phyloP scores from a whole-genome alignment of 345 rosid genomes.

The Moricandia moricandioides region DNA sequence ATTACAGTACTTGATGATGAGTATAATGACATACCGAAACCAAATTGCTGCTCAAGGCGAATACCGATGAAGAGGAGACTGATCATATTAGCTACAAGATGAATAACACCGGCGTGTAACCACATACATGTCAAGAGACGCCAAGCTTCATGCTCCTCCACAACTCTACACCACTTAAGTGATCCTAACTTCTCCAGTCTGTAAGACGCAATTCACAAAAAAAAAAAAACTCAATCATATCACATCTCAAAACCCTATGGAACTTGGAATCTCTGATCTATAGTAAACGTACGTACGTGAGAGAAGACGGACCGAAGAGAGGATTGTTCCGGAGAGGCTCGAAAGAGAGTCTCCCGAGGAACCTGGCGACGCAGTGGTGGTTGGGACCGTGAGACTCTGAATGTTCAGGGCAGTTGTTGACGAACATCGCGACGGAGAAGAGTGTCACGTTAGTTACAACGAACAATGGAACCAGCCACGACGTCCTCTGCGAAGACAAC shows the following conservation, averaged over 20 bases:
- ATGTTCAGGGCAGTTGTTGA: constrained; percentile 72
- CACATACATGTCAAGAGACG: constrained; percentile 81
- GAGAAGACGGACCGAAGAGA: constrained; percentile 79
- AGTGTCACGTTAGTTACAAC: constrained; percentile 60
- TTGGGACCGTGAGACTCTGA: constrained; percentile 14
- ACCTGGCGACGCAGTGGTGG: constrained; percentile 60
- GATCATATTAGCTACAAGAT: constrained; percentile 73
- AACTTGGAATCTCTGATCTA: background rate
- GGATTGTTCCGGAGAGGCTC: constrained; percentile 79
- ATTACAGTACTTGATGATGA: background rate
- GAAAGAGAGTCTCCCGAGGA: constrained; percentile 80
- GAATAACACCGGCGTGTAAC: constrained; percentile 91
- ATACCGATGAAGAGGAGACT: constrained; percentile 80
- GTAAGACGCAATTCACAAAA: too few species aligned
- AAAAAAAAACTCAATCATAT: background rate
- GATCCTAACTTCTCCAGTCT: constrained; percentile 88
- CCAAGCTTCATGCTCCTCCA: constrained; percentile 74
- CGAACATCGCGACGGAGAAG: constrained; percentile 67
- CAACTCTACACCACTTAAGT: constrained; percentile 62
- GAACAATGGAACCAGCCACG: constrained; percentile 83
- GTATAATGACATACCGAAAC: constrained; percentile 55
- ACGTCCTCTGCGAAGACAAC: constrained; percentile 62
- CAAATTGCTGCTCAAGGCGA: constrained; percentile 94
- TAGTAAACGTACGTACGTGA: constrained; percentile 41
- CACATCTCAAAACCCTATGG: background rate